These are phyloP conservation scores for Ogataea methanolica DNA, from an alignment of 805 yeast genomes.

Conservation along the genomic window DNA sequence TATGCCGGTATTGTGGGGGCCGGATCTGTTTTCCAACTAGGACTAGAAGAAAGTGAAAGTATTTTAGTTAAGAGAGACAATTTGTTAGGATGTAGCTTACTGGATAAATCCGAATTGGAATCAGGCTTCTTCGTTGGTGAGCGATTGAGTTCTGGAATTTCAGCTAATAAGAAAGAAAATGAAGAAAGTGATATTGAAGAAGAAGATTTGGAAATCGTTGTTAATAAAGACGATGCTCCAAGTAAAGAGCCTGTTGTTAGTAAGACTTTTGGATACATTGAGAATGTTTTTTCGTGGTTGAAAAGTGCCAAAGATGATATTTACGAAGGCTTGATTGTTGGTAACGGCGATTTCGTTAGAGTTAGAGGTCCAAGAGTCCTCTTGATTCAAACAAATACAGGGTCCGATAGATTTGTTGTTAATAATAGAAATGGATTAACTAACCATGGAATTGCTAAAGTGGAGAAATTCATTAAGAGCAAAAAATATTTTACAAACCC, in stretches of 20 bases:
- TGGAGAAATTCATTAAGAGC: constrained; percentile 21
- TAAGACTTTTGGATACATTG: constrained; percentile 2
- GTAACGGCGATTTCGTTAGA: constrained; percentile 42
- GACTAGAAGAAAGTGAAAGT: constrained; percentile 42
- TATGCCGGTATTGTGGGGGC: constrained; percentile 48
- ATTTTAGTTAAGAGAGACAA: constrained; percentile 41
- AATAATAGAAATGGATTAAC: background rate
- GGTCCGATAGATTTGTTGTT: constrained; percentile 20
- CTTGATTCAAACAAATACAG: constrained; percentile 42
- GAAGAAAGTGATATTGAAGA: constrained; percentile 4
- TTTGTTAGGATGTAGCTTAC: constrained; percentile 46
- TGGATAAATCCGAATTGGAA: constrained; percentile 41
- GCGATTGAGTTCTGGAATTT: constrained; percentile 5
- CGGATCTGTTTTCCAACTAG: constrained; percentile 48
- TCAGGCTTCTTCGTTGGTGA: constrained; percentile 16
- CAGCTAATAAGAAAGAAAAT: constrained; percentile 5
- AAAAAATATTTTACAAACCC: constrained; percentile 20
- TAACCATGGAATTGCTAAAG: constrained; percentile 6
- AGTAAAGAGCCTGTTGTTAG: constrained; percentile 1
- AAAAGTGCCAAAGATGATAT: background rate
- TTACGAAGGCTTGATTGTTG: constrained; percentile 18
- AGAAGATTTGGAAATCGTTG: constrained; percentile 2
- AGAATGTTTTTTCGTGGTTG: background rate
- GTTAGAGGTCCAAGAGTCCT: constrained; percentile 53
- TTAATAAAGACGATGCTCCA: constrained; percentile 11